phyloP scores from a whole-genome alignment of 768 basidiomycete species.

The Russula sp. region DNA sequence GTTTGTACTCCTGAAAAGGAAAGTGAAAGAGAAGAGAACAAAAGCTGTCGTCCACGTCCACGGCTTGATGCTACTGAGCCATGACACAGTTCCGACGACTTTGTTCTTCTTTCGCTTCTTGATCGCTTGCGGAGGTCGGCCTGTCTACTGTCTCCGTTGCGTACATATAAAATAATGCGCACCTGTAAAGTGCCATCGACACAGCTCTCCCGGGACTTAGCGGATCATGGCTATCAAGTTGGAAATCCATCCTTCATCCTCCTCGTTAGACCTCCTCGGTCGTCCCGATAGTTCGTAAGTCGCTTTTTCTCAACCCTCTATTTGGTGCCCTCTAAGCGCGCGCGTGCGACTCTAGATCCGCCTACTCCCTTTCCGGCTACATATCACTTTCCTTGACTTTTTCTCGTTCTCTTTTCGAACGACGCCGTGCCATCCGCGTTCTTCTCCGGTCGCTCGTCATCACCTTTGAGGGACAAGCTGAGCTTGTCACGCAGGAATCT shows the following conservation, averaged over 20 bases:
- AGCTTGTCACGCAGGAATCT: conserved; percentile 53
- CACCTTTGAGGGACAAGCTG: conserved; percentile 82
- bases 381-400: conserved; percentile 58
- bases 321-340: background rate
- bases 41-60: background rate
- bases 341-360: conserved; percentile 44
- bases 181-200: background rate
- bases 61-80: background rate
- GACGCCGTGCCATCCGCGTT: conserved; percentile 42
- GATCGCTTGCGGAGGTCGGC: background rate
- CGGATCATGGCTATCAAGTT: conserved; percentile 56
- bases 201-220: background rate
- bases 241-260: conserved; percentile 51
- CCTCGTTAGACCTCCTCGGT: conserved; percentile 63
- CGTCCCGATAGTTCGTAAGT: conserved; percentile 57
- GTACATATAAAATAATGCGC: conserved; percentile 9
- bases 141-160: background rate
- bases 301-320: conserved; percentile 1
- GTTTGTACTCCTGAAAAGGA: conserved; percentile 10
- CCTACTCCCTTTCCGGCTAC: conserved; percentile 83
- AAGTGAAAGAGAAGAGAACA: conserved; percentile 1
- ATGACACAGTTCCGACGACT: background rate
- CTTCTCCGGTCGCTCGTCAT: conserved; percentile 64
- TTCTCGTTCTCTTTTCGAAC: conserved; percentile 48
- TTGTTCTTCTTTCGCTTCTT: conserved; percentile 11